phyloP scores from a whole-genome alignment of 495 filamentous ascomycete species.

The Neurospora sp. region DNA sequence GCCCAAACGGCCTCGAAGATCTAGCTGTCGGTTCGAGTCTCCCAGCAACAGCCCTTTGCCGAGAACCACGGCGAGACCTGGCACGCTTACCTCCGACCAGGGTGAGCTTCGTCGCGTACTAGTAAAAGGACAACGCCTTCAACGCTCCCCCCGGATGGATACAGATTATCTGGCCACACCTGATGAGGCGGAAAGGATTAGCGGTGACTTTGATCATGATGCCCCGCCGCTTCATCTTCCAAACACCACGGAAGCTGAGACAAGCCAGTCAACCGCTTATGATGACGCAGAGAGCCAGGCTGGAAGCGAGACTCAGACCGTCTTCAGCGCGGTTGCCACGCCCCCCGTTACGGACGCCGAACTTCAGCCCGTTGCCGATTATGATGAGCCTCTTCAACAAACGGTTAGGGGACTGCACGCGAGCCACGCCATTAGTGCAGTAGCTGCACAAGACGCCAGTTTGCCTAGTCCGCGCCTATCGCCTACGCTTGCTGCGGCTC shows the following conservation, averaged over 20 bases:
- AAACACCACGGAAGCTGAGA: slow-evolving; percentile 28
- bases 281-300: slow-evolving; percentile 38
- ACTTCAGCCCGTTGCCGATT: slow-evolving; percentile 37
- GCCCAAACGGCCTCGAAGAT: slow-evolving; percentile 10
- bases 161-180: slow-evolving; percentile 38
- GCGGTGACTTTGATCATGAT: slow-evolving; percentile 13
- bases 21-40: slow-evolving; percentile 22
- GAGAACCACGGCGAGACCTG: slow-evolving; percentile 7
- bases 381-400: slow-evolving; percentile 32
- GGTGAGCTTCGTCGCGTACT: slow-evolving; percentile 24
- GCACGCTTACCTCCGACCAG: neutral
- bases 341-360: slow-evolving; percentile 46
- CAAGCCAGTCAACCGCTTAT: slow-evolving; percentile 37
- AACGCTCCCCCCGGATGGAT: neutral
- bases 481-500: slow-evolving; percentile 75
- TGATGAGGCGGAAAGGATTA: slow-evolving; percentile 31
- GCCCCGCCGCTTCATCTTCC: slow-evolving; percentile 11
- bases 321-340: slow-evolving; percentile 47
- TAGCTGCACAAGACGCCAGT: slow-evolving; percentile 73
- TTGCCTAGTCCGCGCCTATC: slow-evolving; percentile 92
- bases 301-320: slow-evolving; percentile 33
- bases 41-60: slow-evolving; percentile 21
- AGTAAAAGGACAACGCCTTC: slow-evolving; percentile 16
- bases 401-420: slow-evolving; percentile 26
- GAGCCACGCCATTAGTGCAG: slow-evolving; percentile 46